phyloP scores from a whole-genome alignment of 2,329 filamentous ascomycete genomes.

The Ophiostoma montium region DNA sequence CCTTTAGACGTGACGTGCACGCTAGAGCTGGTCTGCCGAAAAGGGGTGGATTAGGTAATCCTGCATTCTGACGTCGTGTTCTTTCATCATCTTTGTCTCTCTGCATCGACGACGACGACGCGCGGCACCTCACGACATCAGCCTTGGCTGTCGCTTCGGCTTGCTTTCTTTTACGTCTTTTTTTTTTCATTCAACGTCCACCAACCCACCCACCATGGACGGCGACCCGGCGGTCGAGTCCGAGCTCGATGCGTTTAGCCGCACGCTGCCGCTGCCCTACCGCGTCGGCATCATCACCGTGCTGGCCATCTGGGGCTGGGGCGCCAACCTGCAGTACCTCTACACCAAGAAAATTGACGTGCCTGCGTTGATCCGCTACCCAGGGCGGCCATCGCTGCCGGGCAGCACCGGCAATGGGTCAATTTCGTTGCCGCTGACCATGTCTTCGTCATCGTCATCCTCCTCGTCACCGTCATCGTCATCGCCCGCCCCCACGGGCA shows the following conservation, averaged over 20 bases:
- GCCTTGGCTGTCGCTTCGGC: too few relatives aligned
- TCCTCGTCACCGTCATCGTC: neutral
- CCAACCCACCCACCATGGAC: slow-evolving; percentile 38
- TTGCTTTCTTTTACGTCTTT: neutral
- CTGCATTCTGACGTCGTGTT: slow-evolving; percentile 9
- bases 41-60: neutral
- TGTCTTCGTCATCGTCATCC: slow-evolving; percentile 26
- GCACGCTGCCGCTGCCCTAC: slow-evolving; percentile 77
- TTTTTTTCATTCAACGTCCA: neutral
- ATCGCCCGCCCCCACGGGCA: neutral
- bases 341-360: slow-evolving; percentile 72
- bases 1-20: neutral
- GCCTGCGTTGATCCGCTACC: slow-evolving; percentile 74
- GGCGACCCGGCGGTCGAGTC: slow-evolving; percentile 57
- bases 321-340: slow-evolving; percentile 78
- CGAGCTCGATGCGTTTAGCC: slow-evolving; percentile 71
- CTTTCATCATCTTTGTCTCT: too few relatives aligned
- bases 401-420: too few relatives aligned
- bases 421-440: too few relatives aligned
- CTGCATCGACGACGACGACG: too few relatives aligned
- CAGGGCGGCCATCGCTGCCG: slow-evolving; percentile 39
- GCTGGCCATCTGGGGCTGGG: slow-evolving; percentile 89
- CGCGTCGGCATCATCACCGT: slow-evolving; percentile 76
- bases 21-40: neutral
- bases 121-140: too few relatives aligned